A percentile compares a stretch with the other conserved stretches of the same genome.
Conservation (phyloP, 2,329 filamentous ascomycete genomes). For the Fusarium irregulare region DNA sequence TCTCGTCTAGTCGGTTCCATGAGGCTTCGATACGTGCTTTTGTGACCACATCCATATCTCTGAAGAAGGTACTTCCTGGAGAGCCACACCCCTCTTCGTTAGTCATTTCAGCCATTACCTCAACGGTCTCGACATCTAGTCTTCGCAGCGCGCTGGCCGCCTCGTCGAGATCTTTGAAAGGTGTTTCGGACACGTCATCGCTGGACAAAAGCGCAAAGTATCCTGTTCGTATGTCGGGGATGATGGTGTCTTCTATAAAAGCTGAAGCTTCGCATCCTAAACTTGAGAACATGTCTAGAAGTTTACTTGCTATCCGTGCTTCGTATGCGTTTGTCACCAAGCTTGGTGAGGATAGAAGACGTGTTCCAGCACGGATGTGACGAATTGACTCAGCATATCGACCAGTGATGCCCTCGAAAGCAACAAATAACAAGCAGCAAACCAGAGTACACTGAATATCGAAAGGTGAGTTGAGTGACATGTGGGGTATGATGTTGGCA, state of each 20-base stretch:
- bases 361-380: conserved; percentile 35
- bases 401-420: conserved; percentile 39
- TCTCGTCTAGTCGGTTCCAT: conserved; percentile 3
- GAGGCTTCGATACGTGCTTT: not conserved
- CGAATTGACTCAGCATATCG: conserved; percentile 36
- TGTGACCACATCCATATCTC: not conserved
- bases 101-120: not conserved
- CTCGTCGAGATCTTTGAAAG: conserved; percentile 36
- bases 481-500: conserved; percentile 28
- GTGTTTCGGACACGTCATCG: not conserved
- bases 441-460: conserved; percentile 36
- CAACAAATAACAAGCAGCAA: conserved; percentile 41
- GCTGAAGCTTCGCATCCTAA: conserved; percentile 35
- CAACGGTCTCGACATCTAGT: conserved; percentile 20
- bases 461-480: conserved; percentile 17
- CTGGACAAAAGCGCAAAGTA: not conserved
- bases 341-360: conserved; percentile 15
- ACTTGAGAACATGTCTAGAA: conserved; percentile 37
- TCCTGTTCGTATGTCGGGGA: conserved; percentile 12
- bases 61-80: not conserved
- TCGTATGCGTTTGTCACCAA: not conserved
- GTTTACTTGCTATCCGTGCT: conserved; percentile 19
- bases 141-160: conserved; percentile 21
- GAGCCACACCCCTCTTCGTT: not conserved
- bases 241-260: conserved; percentile 33